Conservation (phyloP, 495 filamentous ascomycete genomes). For the Penicillium maclennaniae region DNA sequence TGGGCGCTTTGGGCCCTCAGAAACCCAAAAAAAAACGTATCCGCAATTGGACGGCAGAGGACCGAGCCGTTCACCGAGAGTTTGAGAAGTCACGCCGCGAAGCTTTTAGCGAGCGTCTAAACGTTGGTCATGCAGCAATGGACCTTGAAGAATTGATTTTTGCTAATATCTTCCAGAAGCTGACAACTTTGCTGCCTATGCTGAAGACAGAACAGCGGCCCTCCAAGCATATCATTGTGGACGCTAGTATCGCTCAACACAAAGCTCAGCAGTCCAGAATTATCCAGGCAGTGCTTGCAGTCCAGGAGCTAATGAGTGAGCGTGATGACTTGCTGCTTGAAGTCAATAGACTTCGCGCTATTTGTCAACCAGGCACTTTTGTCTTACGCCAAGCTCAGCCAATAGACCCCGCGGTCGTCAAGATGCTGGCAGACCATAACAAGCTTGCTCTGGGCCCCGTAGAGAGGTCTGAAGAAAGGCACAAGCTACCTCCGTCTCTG, state of each 20-base stretch:
- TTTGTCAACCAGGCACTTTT: constrained; percentile 7
- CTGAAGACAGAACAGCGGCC: constrained; percentile 10
- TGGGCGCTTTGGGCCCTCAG: neutral
- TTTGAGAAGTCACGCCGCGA: constrained; percentile 20
- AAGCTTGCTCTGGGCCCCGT: neutral
- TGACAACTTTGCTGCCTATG: constrained; percentile 11
- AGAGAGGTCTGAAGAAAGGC: neutral
- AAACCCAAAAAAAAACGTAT: constrained; percentile 16
- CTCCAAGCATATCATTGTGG: constrained; percentile 18
- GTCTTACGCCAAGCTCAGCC: constrained; percentile 13
- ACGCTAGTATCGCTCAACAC: constrained; percentile 17
- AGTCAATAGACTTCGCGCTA: constrained; percentile 10
- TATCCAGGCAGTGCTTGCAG: neutral
- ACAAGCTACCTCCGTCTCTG: neutral
- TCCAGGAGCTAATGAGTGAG: constrained; percentile 7
- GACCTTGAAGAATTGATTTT: neutral
- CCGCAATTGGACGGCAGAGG: constrained; percentile 18
- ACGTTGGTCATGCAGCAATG: neutral
- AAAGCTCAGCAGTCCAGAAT: constrained; percentile 8
- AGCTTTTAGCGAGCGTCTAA: constrained; percentile 14
- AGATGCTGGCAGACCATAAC: constrained; percentile 3
- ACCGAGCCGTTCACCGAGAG: constrained; percentile 14
- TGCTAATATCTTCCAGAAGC: constrained; percentile 3
- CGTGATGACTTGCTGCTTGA: constrained; percentile 12
- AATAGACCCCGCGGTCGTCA: constrained; percentile 10